phyloP scores from a whole-genome alignment of 345 rosid genomes.

The Kandelia obovata region DNA sequence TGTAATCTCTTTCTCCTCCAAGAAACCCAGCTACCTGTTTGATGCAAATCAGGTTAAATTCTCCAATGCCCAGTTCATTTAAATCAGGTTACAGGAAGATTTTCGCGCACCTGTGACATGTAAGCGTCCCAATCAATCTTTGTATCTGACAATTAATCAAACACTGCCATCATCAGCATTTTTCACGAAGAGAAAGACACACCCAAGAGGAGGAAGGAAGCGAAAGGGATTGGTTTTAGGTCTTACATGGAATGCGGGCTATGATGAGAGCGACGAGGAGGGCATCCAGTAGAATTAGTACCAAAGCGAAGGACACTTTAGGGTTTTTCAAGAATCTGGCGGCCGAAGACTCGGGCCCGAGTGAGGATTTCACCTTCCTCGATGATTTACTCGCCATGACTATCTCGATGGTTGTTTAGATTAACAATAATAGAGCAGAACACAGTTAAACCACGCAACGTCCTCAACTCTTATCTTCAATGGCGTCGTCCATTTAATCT shows the following conservation, averaged over 20 bases:
- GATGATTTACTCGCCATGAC: constrained; percentile 33
- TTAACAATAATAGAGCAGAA: neutral
- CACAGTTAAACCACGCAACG: too few relatives aligned
- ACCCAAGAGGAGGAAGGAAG: neutral
- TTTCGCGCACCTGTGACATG: constrained; percentile 74
- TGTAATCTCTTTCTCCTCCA: constrained; percentile 84
- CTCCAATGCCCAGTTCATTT: constrained; percentile 12
- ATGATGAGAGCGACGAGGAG: constrained; percentile 67
- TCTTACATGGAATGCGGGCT: constrained; percentile 79
- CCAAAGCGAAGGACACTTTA: constrained; percentile 42
- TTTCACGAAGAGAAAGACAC: neutral
- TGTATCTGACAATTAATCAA: constrained; percentile 53
- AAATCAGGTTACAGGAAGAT: neutral
- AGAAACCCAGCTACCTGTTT: constrained; percentile 82
- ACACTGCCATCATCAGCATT: neutral
- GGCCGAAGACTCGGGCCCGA: constrained; percentile 15
- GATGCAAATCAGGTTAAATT: constrained; percentile 5
- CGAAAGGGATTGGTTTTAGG: neutral
- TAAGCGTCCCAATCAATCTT: constrained; percentile 99
- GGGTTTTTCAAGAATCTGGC: constrained; percentile 31
- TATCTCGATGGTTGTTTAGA: neutral
- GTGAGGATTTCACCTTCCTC: constrained; percentile 25
- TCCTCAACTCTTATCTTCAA: too few relatives aligned
- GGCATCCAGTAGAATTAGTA: constrained; percentile 49
- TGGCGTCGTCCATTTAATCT: too few relatives aligned